Conservation (phyloP, 2,329 filamentous ascomycete species). For the Purpureocillium takamizusanense region DNA sequence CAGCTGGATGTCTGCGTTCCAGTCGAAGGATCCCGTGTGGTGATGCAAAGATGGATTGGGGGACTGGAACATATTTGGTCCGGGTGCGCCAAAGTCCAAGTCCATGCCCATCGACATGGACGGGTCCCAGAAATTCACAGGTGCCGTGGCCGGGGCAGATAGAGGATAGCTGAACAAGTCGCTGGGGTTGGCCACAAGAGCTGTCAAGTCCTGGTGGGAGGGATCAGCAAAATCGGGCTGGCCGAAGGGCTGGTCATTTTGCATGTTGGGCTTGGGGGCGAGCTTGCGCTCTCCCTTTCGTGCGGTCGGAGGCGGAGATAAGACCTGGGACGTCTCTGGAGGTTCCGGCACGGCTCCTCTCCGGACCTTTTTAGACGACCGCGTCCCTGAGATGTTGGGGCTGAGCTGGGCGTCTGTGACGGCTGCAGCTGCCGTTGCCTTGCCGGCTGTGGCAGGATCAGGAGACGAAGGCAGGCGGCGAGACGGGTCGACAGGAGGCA, state of each 20-base stretch:
- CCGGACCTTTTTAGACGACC: constrained; percentile 35
- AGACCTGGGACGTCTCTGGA: constrained; percentile 35
- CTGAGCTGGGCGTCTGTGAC: constrained; percentile 17
- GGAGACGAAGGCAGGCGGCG: constrained; percentile 51
- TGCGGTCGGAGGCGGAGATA: constrained; percentile 51
- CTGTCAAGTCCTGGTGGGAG: constrained; percentile 39
- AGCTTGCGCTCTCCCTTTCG: constrained; percentile 47
- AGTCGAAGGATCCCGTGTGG: constrained; percentile 45
- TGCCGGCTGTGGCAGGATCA: constrained; percentile 22
- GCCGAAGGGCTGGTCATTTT: constrained; percentile 46
- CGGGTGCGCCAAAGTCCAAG: constrained; percentile 43
- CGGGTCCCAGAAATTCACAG: constrained; percentile 49
- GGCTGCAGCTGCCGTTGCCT: constrained; percentile 19
- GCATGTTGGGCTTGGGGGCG: constrained; percentile 46
- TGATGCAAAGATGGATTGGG: constrained; percentile 27
- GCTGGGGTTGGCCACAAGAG: constrained; percentile 35
- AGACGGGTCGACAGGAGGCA: constrained; percentile 52
- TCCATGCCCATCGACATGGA: constrained; percentile 48
- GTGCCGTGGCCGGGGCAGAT: constrained; percentile 43
- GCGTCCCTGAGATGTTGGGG: constrained; percentile 15
- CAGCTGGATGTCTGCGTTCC: constrained; percentile 45
- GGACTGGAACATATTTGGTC: constrained; percentile 31
- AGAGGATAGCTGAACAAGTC: constrained; percentile 54
- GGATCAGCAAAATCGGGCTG: constrained; percentile 40
- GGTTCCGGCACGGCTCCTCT: constrained; percentile 28